These are phyloP conservation scores for Suillus fuscotomentosus DNA, from an alignment of 768 basidiomycete genomes.

Conservation along the genomic window DNA sequence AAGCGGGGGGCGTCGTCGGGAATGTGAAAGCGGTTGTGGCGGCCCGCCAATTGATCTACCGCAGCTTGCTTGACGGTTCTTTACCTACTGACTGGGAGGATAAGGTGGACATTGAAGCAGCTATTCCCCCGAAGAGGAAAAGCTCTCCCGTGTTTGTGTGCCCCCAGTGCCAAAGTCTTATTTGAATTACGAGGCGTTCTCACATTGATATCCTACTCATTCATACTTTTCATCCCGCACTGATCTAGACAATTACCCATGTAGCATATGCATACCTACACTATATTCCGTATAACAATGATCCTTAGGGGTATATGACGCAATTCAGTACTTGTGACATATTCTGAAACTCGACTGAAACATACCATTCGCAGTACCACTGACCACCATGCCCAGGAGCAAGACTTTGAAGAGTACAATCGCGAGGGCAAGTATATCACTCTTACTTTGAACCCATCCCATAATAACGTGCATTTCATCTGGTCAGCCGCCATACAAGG, in stretches of 20 bases:
- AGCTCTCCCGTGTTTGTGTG: conserved; percentile 35
- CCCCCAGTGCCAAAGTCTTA: conserved; percentile 43
- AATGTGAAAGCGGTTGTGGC: conserved; percentile 46
- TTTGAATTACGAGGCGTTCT: conserved; percentile 25
- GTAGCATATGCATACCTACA: neutral
- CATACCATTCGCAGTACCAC: neutral
- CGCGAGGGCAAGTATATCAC: neutral
- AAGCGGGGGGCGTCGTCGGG: conserved; percentile 46
- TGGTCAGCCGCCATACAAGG: conserved; percentile 1
- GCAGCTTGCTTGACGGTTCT: conserved; percentile 25
- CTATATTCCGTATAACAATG: neutral
- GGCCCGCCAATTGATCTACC: conserved; percentile 49
- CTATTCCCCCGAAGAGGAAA: conserved; percentile 19
- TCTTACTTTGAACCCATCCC: neutral
- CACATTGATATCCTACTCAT: neutral
- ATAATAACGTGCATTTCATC: neutral
- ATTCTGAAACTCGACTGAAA: neutral
- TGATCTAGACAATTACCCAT: neutral
- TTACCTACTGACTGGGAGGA: conserved; percentile 45
- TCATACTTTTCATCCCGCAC: neutral
- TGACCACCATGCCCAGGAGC: neutral
- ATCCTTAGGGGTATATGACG: neutral
- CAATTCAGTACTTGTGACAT: neutral
- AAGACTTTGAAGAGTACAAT: neutral
- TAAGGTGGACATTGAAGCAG: conserved; percentile 19